Evolutionary conservation across 2,329 filamentous ascomycete genomes (phyloP).

Genomic region (Chaetomiaceae sp.): DNA sequence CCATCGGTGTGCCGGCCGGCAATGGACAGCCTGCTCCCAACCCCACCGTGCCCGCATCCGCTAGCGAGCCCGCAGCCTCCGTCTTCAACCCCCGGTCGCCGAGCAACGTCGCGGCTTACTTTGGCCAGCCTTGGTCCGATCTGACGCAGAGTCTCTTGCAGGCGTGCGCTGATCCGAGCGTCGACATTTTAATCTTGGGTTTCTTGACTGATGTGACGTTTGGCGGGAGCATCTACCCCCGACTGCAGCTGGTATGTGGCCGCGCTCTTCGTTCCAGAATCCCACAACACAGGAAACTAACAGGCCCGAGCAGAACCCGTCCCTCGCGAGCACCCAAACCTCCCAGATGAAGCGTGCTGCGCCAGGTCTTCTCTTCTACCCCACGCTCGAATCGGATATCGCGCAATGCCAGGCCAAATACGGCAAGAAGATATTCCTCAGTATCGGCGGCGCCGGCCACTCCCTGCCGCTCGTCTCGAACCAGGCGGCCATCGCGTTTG

Average conservation of each 20-base stretch:
- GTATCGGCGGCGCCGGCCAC: slow-evolving; percentile 34
- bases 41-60: not conserved
- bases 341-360: slow-evolving; percentile 3
- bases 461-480: slow-evolving; percentile 10
- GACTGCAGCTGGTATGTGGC: slow-evolving; percentile 11
- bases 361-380: slow-evolving; percentile 28
- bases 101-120: slow-evolving; percentile 19
- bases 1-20: too few species aligned
- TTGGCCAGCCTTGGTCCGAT: slow-evolving; percentile 6
- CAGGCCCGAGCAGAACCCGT: not conserved
- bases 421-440: slow-evolving; percentile 41
- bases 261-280: not conserved
- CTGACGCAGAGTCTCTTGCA: slow-evolving; percentile 3
- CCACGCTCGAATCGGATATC: slow-evolving; percentile 36
- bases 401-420: slow-evolving; percentile 36
- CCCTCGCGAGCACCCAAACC: slow-evolving; percentile 4
- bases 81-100: slow-evolving; percentile 12
- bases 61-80: not conserved
- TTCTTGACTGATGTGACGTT: slow-evolving; percentile 11
- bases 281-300: not conserved
- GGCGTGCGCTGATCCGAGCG: slow-evolving; percentile 17
- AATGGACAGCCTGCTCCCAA: not conserved
- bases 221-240: slow-evolving; percentile 5
- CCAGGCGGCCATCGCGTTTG: slow-evolving; percentile 9
- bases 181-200: slow-evolving; percentile 19